These are phyloP conservation scores for Trichoderma brevicompactum DNA, from an alignment of 2,329 filamentous ascomycete genomes.

Conservation along the genomic window DNA sequence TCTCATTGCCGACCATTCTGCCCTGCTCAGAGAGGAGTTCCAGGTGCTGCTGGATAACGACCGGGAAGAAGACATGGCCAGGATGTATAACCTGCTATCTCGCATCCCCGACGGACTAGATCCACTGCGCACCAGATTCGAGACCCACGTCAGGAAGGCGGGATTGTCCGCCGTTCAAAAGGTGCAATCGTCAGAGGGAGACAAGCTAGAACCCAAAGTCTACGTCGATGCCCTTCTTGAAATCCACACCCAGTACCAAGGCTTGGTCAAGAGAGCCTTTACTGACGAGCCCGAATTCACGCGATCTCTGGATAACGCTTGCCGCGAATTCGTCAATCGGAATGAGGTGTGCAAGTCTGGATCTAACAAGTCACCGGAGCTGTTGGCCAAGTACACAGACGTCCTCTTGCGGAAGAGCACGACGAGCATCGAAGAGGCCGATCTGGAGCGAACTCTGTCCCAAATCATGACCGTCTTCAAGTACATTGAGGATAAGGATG, in stretches of 20 bases:
- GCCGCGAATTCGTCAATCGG: conserved; percentile 95
- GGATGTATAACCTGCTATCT: conserved; percentile 92
- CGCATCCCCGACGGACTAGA: conserved; percentile 91
- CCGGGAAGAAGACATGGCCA: conserved; percentile 89
- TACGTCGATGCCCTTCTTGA: conserved; percentile 95
- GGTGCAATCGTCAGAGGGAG: conserved; percentile 80
- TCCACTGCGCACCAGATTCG: conserved; percentile 83
- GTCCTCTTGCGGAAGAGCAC: conserved; percentile 89
- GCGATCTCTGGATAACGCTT: conserved; percentile 92
- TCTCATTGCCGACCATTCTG: conserved; percentile 85
- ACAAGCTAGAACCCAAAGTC: conserved; percentile 91
- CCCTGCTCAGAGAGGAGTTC: conserved; percentile 90
- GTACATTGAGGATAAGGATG: conserved; percentile 99
- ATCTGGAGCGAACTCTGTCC: conserved; percentile 83
- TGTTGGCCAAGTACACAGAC: conserved; percentile 95
- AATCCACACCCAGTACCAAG: conserved; percentile 91
- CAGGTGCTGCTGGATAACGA: conserved; percentile 92
- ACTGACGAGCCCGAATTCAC: conserved; percentile 97
- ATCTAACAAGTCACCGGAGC: conserved; percentile 90
- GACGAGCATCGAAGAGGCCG: conserved; percentile 89
- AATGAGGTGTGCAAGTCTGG: conserved; percentile 95
- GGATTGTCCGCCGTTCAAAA: conserved; percentile 89
- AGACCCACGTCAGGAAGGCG: conserved; percentile 89
- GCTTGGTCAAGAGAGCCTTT: conserved; percentile 89
- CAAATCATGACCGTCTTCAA: conserved; percentile 99